Base-by-base conservation (phyloP, 805 yeast genomes). In the Cyberlindnera suaveolens region DNA sequence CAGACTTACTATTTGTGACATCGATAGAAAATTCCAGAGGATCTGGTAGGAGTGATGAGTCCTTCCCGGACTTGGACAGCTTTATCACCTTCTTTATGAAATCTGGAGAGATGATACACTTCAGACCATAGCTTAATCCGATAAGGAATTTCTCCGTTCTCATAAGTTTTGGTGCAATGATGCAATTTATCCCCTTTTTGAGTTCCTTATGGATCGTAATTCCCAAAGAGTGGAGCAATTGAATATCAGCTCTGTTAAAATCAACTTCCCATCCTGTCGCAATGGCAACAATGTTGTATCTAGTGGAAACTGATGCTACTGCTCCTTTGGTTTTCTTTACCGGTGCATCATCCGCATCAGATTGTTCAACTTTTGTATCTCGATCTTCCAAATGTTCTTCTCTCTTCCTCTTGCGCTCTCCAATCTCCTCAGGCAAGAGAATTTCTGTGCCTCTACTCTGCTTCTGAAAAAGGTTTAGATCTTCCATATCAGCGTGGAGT, bases 91-190 rank as follows among this genome's bases (percentile, higher is more conserved):
- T 77, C 2, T 62, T 63, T 2, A 82, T 45, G 46, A 78, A 82
- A 4, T 63, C 56, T 0, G 89, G 86, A 29, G 77, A 74, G 1
- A 85, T 51, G 3, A 80, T 74, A 42, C 67, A 63, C n/a, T 65
- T 62, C 9, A 69, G 46, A 38, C 70, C 78, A 34, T 68, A 68
- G 41, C 88, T 77, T 40, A 89, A 64, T 17, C 89, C 78, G 35
- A 75, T 74, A 42, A 91, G 69, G 55, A 91, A 90, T 63, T 91
- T 93, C 45, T 85, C 96, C 0, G 98, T 91, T 50, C 97, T 70
- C 53, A 85, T 58, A n/a, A 84, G 71, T 47, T 78, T 78, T 1
- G 97, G 96, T 0, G 97, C 90, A 10, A 90, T 76, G 10, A 85
- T 63, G 0, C 77, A 62, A 53, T 78, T 75, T 1, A 67, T 57